These are phyloP conservation scores for Phaeophleospora eucalypticola DNA, from an alignment of 2,329 filamentous ascomycete genomes.

Conservation along the genomic window DNA sequence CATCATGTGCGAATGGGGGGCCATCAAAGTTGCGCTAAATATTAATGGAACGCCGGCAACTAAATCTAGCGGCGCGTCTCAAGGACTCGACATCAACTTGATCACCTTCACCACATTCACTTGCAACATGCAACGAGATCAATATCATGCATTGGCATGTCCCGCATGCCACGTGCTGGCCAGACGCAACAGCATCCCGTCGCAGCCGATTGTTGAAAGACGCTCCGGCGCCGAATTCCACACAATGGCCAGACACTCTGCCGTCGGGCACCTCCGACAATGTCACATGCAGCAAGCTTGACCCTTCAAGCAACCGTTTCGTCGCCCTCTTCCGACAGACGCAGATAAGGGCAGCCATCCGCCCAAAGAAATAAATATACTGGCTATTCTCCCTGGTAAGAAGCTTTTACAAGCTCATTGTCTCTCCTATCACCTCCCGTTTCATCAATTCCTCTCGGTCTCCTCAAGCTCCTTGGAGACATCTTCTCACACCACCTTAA, in stretches of 20 bases:
- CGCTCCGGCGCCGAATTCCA: not conserved
- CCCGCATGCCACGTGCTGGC: no score
- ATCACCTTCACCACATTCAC: not conserved
- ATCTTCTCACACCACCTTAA: not conserved
- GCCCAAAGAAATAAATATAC: not conserved
- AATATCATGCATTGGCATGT: no score
- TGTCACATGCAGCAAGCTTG: not conserved
- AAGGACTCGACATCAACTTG: no score
- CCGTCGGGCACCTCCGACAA: not conserved
- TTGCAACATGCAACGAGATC: not conserved
- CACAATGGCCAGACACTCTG: not conserved
- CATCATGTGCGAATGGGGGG: no score
- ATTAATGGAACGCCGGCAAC: no score
- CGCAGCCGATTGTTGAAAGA: not conserved
- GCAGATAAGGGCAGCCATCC: not conserved
- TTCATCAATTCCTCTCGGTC: not conserved
- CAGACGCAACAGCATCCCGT: no score
- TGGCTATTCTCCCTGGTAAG: not conserved
- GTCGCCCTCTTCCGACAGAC: not conserved
- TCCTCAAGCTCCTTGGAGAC: not conserved
- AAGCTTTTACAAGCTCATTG: not conserved
- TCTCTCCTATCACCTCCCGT: not conserved
- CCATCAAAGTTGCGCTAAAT: no score
- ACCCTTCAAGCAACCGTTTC: not conserved
- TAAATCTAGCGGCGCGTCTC: no score